Evolutionary conservation across 2,329 filamentous ascomycete species (phyloP), one percentile per base, ranked within the genome.

Genomic region (Microcera coccophila): DNA sequence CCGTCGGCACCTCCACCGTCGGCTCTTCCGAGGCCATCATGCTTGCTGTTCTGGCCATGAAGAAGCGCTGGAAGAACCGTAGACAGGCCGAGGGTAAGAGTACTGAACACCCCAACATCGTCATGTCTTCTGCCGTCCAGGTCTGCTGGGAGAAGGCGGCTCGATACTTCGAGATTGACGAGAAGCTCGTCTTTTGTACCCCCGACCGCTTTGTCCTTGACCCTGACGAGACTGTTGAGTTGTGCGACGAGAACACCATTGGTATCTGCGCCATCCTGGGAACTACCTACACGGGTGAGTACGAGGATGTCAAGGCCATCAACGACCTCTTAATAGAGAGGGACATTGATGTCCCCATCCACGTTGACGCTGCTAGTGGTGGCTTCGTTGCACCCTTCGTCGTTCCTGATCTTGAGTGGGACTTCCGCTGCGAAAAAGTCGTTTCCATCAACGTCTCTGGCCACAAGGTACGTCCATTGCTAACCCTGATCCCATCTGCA

Each of bases 141-240:
- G 91, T 96, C 31, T 95, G 90, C 75, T 96, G 90, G 90, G 90
- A 96, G 67, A 96, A 96, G 73, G 84, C 85, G 1, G 81, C 85
- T 4, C 78, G 89, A 39, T 95, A 94, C 71, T 93, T 95, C 58
- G 91, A 97, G 59, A 79, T 96, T 32, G 91, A 96, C 55, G 90
- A 96, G 73, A 88, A 87, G 68, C 90, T 78, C 8, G 79, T 84
- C 22, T 82, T 79, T 64, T 84, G 81, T 66, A 77, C 77, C 0
- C 66, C 68, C 2, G 76, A 81, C 1, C 72, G 81, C 48, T 84
- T 73, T 55, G 78, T 84, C 39, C 78, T 85, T 47, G 81, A 84
- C 55, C 81, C 81, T 1, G 66, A 75, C 49, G 67, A 83, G 68
- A 75, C 79, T 2, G 80, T 84, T 4, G 62, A 70, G 20, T 64